A percentile compares a stretch with the other conserved stretches of the same genome.
Conservation (phyloP, 805 yeast species). For the Hermanozyma aechmeae region DNA sequence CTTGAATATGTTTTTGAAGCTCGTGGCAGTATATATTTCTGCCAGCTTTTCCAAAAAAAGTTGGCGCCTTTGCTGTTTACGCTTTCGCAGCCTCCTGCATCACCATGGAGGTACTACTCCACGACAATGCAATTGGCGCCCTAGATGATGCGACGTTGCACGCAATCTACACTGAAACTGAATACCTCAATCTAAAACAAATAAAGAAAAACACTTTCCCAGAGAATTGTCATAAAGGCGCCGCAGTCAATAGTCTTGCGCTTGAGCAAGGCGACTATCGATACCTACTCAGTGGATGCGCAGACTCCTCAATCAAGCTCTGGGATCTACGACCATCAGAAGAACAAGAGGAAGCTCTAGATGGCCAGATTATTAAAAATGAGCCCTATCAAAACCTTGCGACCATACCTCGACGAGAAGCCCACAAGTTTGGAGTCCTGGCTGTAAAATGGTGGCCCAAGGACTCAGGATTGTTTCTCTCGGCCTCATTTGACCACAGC, state of each 20-base stretch:
- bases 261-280: conserved; percentile 39
- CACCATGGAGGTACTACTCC: too few relatives aligned
- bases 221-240: conserved; percentile 32
- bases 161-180: too few relatives aligned
- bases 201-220: too few relatives aligned
- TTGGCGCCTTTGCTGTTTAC: too few relatives aligned
- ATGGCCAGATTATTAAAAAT: conserved; percentile 2
- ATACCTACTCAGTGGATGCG: conserved; percentile 60
- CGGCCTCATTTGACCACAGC: conserved; percentile 71
- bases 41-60: too few relatives aligned
- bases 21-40: too few relatives aligned
- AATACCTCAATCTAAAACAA: too few relatives aligned
- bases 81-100: too few relatives aligned
- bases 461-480: conserved; percentile 79
- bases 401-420: conserved; percentile 27
- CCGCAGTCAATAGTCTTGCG: conserved; percentile 52
- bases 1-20: too few relatives aligned
- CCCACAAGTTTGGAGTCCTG: conserved; percentile 68
- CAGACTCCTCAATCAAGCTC: conserved; percentile 56
- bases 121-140: too few relatives aligned
- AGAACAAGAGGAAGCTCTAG: conserved; percentile 5
- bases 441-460: conserved; percentile 79
- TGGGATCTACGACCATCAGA: conserved; percentile 46
- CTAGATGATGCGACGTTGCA: too few relatives aligned
- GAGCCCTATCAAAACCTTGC: conserved; percentile 16